These are phyloP conservation scores for Debaryomyces castellii DNA, from an alignment of 805 yeast genomes.

Conservation along the genomic window DNA sequence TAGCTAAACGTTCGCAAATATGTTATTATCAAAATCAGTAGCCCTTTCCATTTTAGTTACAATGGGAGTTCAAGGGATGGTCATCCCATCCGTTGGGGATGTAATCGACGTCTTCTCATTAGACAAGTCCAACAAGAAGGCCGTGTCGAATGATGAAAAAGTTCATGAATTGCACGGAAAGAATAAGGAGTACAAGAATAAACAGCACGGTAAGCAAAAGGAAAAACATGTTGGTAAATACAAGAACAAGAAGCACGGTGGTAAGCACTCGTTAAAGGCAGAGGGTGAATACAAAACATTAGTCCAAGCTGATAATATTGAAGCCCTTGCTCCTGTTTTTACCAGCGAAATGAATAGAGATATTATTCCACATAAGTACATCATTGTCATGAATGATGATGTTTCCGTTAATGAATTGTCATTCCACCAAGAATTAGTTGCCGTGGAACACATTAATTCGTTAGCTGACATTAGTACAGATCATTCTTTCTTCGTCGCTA, in stretches of 20 bases:
- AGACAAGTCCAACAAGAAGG: conserved; percentile 10
- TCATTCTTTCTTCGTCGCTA: conserved; percentile 37
- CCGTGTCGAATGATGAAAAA: not conserved
- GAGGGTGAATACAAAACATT: conserved; percentile 14
- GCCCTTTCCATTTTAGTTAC: conserved; percentile 44
- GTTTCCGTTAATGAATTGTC: conserved; percentile 51
- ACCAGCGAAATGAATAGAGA: conserved; percentile 45
- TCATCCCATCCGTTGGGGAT: conserved; percentile 56
- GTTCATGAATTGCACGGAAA: not conserved
- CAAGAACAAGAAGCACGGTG: not conserved
- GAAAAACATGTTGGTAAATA: conserved; percentile 1
- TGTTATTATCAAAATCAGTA: conserved; percentile 42
- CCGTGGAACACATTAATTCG: conserved; percentile 48
- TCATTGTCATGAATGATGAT: conserved; percentile 76
- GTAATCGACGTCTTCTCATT: conserved; percentile 36
- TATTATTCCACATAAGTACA: conserved; percentile 72
- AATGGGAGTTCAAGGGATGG: conserved; percentile 47
- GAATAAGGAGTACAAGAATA: not conserved
- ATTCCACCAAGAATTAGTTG: conserved; percentile 70
- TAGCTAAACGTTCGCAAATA: conserved; percentile 7
- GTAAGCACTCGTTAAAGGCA: conserved; percentile 3
- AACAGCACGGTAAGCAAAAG: not conserved
- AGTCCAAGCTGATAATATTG: too few species aligned
- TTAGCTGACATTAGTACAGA: conserved; percentile 34
- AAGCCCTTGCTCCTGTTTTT: conserved; percentile 52